phyloP scores from a whole-genome alignment of 345 rosid genomes.

The Pistacia integerrima region DNA sequence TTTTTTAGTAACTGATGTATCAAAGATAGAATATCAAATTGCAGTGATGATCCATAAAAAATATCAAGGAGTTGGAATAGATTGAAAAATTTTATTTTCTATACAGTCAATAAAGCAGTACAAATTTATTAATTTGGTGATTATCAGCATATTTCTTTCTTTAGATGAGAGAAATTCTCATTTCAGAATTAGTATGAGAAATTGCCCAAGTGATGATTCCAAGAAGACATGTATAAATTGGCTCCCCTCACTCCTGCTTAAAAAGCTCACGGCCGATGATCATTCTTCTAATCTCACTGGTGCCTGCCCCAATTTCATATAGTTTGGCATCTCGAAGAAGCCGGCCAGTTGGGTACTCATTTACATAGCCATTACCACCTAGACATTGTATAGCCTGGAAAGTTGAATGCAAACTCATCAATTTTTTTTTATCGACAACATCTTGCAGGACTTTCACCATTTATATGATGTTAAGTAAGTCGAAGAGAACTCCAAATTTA shows the following conservation, averaged over 20 bases:
- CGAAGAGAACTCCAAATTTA: not conserved
- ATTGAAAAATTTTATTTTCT: not conserved
- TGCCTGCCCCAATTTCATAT: conserved; percentile 95
- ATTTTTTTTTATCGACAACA: not conserved
- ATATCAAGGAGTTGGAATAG: too few relatives aligned
- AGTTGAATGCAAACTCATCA: conserved; percentile 10
- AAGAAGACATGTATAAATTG: not conserved
- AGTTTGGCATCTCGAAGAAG: conserved; percentile 91
- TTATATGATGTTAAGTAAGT: not conserved
- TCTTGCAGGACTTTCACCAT: not conserved
- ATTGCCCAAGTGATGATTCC: not conserved
- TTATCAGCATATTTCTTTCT: not conserved
- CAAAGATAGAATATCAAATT: too few relatives aligned
- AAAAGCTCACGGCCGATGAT: conserved; percentile 89
- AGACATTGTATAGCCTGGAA: conserved; percentile 95
- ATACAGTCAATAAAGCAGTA: not conserved
- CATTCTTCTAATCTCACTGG: conserved; percentile 94
- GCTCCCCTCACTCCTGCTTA: conserved; percentile 51
- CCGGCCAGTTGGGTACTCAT: conserved; percentile 87
- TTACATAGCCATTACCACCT: conserved; percentile 94
- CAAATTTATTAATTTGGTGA: not conserved
- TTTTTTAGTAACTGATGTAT: too few relatives aligned
- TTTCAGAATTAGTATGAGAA: not conserved
- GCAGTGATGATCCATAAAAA: not conserved
- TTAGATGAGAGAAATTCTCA: not conserved